Evolutionary conservation across 2,329 filamentous ascomycete genomes (phyloP).

Genomic region (Fusarium solani-melongenae): DNA sequence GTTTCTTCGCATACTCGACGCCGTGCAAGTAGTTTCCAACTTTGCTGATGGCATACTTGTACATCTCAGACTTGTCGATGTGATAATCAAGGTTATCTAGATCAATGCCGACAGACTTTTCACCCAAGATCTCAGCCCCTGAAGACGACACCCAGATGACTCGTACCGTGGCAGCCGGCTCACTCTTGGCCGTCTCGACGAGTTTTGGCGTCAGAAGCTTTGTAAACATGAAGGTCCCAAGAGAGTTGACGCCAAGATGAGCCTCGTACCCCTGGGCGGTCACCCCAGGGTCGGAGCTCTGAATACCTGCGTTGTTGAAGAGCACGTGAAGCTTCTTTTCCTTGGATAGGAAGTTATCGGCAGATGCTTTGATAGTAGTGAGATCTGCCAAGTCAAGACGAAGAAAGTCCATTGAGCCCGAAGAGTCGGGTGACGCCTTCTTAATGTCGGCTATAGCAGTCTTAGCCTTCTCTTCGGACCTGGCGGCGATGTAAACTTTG

Average conservation of each 20-base stretch:
- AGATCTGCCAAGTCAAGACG: conserved; percentile 56
- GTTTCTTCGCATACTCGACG: conserved; percentile 44
- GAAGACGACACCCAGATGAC: neutral
- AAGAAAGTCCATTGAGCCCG: conserved; percentile 42
- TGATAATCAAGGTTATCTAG: conserved; percentile 13
- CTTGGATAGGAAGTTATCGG: conserved; percentile 47
- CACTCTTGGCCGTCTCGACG: neutral
- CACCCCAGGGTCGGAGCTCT: neutral
- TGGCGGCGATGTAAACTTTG: conserved; percentile 65
- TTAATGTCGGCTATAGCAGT: conserved; percentile 47
- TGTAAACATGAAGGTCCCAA: neutral
- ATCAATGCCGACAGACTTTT: neutral
- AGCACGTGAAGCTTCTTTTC: conserved; percentile 57
- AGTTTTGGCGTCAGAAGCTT: neutral
- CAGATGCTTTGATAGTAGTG: conserved; percentile 51
- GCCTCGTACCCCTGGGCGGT: conserved; percentile 47
- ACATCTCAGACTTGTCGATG: conserved; percentile 43
- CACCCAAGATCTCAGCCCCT: neutral
- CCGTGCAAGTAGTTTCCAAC: conserved; percentile 49
- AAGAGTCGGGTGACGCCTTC: neutral
- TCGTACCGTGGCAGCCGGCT: neutral
- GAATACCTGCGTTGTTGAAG: conserved; percentile 51
- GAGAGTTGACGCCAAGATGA: conserved; percentile 4
- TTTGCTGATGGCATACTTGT: conserved; percentile 50
- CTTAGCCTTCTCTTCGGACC: conserved; percentile 45